phyloP scores from a whole-genome alignment of 805 yeast species.

The Wickerhamomyces chambardii region DNA sequence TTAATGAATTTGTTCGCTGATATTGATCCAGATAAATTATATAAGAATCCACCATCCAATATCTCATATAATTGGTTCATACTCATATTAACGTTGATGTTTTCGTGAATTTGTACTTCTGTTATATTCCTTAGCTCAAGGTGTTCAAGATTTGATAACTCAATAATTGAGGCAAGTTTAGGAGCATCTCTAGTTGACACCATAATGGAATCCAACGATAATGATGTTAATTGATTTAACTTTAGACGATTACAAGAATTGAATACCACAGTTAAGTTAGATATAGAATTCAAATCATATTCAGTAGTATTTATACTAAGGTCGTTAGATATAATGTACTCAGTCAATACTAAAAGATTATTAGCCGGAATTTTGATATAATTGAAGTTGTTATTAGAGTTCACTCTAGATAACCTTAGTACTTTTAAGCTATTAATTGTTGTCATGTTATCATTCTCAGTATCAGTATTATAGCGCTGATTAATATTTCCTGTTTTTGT shows the following conservation, averaged over 20 bases:
- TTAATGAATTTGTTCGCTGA: no score
- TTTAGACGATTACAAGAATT: not conserved
- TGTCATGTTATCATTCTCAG: no score
- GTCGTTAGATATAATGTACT: slow-evolving; percentile 10
- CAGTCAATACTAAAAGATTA: slow-evolving; percentile 10
- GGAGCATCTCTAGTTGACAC: slow-evolving; percentile 8
- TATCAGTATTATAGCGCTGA: no score
- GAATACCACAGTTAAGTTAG: slow-evolving; percentile 5
- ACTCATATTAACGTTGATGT: slow-evolving; percentile 5
- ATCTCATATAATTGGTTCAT: slow-evolving; percentile 6
- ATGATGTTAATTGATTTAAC: slow-evolving; percentile 2
- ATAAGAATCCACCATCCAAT: slow-evolving; percentile 19
- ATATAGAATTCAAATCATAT: slow-evolving; percentile 9
- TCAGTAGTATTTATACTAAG: slow-evolving; percentile 4
- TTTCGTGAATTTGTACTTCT: slow-evolving; percentile 21
- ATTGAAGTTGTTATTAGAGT: slow-evolving; percentile 6
- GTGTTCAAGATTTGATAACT: slow-evolving; percentile 11
- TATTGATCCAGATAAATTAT: no score
- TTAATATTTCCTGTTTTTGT: no score
- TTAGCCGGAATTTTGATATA: slow-evolving; percentile 9
- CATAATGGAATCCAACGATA: slow-evolving; percentile 10
- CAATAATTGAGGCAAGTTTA: slow-evolving; percentile 3
- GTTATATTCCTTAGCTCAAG: slow-evolving; percentile 26
- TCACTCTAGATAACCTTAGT: slow-evolving; percentile 8
- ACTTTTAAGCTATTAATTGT: slow-evolving; percentile 6